These are phyloP conservation scores for Evansstolkia leycettana DNA, from an alignment of 495 filamentous ascomycete genomes.

Conservation along the genomic window DNA sequence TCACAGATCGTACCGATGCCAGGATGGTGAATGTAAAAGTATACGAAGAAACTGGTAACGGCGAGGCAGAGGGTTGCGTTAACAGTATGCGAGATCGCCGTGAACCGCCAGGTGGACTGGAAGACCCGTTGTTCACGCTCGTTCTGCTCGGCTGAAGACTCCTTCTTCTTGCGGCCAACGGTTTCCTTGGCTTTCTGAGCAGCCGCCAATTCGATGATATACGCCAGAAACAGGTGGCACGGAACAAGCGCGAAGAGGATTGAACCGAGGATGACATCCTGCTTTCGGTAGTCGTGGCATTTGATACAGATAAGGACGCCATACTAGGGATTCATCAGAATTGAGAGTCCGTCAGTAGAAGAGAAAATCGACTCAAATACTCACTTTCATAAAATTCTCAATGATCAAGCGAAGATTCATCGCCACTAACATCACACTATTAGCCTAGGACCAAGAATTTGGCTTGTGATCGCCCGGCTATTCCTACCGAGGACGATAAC, in stretches of 20 bases:
- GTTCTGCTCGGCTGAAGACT: constrained; percentile 38
- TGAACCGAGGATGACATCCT: constrained; percentile 64
- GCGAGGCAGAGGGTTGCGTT: constrained; percentile 74
- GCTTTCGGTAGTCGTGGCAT: constrained; percentile 75
- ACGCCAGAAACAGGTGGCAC: constrained; percentile 79
- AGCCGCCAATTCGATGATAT: constrained; percentile 72
- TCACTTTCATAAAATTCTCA: constrained; percentile 92
- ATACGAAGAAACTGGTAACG: constrained; percentile 75
- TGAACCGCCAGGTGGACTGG: constrained; percentile 60
- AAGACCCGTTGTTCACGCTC: constrained; percentile 39
- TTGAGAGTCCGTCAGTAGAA: too few species aligned
- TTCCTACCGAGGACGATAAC: constrained; percentile 72
- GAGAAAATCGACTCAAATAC: constrained; percentile 1
- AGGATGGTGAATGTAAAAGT: constrained; percentile 81
- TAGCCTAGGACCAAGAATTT: not conserved
- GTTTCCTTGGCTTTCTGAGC: constrained; percentile 59
- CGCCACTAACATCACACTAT: constrained; percentile 44
- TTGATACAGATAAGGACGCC: constrained; percentile 85
- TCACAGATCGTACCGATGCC: constrained; percentile 85
- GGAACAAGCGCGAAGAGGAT: constrained; percentile 77
- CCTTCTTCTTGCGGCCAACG: constrained; percentile 48
- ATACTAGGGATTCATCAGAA: constrained; percentile 46
- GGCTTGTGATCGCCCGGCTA: not conserved
- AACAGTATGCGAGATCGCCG: constrained; percentile 65
- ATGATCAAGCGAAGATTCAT: constrained; percentile 89